Evolutionary conservation across 495 filamentous ascomycete genomes (phyloP).

Genomic region (Podospora didyma): DNA sequence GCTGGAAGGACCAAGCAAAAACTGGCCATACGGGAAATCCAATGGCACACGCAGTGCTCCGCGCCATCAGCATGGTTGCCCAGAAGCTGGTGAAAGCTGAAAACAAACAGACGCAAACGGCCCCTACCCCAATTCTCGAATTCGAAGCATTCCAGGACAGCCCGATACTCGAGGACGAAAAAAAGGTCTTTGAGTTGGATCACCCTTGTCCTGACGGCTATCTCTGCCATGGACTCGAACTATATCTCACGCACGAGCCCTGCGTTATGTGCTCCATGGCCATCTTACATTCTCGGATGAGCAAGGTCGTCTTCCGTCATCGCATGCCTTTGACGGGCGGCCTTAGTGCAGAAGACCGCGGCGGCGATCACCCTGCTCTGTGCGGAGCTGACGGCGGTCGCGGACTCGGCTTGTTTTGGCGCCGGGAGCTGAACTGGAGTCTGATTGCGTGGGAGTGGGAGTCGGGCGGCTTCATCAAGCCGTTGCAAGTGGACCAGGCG

Average conservation of each 20-base stretch:
- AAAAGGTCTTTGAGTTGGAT: constrained; percentile 37
- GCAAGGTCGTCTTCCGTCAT: constrained; percentile 70
- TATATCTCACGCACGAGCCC: constrained; percentile 91
- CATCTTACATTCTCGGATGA: constrained; percentile 84
- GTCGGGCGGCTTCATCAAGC: constrained; percentile 29
- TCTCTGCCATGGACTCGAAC: constrained; percentile 83
- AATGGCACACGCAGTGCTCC: constrained; percentile 77
- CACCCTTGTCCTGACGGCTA: constrained; percentile 67
- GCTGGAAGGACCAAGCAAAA: constrained; percentile 54
- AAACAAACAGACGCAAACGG: constrained; percentile 21
- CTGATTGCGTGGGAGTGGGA: constrained; percentile 80
- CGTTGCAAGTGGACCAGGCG: constrained; percentile 30
- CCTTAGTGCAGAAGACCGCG: constrained; percentile 47
- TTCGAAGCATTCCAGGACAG: constrained; percentile 46
- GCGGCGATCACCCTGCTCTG: constrained; percentile 26
- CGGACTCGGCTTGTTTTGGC: constrained; percentile 86
- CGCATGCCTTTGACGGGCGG: constrained; percentile 60
- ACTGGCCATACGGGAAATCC: constrained; percentile 56
- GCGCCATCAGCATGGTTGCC: constrained; percentile 84
- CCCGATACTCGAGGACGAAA: constrained; percentile 38
- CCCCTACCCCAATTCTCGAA: constrained; percentile 28
- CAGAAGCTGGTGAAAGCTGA: constrained; percentile 56
- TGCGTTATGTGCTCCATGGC: constrained; percentile 97
- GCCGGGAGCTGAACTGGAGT: constrained; percentile 91
- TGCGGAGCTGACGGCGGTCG: constrained; percentile 41